phyloP scores from a whole-genome alignment of 1,139 yeast species.

The Yamadazyma atlantica region DNA sequence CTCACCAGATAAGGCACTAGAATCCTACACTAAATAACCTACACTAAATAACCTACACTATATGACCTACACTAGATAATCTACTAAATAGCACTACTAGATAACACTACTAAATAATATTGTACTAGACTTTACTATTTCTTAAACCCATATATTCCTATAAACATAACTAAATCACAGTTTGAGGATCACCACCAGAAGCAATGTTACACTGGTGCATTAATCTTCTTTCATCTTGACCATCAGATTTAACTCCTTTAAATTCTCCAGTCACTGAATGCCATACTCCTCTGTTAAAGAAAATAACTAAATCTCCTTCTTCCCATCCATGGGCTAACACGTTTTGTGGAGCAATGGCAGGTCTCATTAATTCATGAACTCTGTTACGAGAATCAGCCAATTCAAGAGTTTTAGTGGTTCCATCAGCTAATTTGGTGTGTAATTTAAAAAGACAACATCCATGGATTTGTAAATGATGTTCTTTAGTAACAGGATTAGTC shows the following conservation, averaged over 20 bases:
- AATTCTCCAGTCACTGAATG: constrained; percentile 90
- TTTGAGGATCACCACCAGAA: constrained; percentile 65
- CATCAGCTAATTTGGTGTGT: constrained; percentile 56
- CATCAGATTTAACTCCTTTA: constrained; percentile 42
- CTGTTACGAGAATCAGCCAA: constrained; percentile 71
- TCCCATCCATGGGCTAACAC: constrained; percentile 83
- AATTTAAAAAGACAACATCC: constrained; percentile 79
- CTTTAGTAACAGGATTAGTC: constrained; percentile 87
- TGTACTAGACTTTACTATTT: too few relatives aligned
- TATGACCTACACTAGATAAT: too few relatives aligned
- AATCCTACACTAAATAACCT: too few relatives aligned
- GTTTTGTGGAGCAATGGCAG: constrained; percentile 72
- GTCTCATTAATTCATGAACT: constrained; percentile 74
- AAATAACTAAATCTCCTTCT: constrained; percentile 80
- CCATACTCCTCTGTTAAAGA: constrained; percentile 86
- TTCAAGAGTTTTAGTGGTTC: constrained; percentile 47
- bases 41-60: too few relatives aligned
- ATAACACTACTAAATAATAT: too few relatives aligned
- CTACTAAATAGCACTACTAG: too few relatives aligned
- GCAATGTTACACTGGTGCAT: constrained; percentile 96
- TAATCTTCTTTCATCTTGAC: constrained; percentile 70
- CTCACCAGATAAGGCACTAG: too few relatives aligned
- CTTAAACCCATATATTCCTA: too few relatives aligned
- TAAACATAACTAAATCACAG: constrained; percentile 9
- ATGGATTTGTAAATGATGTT: constrained; percentile 81